phyloP scores from a whole-genome alignment of 2,329 filamentous ascomycete species.

The Macrophomina pseudophaseolina region DNA sequence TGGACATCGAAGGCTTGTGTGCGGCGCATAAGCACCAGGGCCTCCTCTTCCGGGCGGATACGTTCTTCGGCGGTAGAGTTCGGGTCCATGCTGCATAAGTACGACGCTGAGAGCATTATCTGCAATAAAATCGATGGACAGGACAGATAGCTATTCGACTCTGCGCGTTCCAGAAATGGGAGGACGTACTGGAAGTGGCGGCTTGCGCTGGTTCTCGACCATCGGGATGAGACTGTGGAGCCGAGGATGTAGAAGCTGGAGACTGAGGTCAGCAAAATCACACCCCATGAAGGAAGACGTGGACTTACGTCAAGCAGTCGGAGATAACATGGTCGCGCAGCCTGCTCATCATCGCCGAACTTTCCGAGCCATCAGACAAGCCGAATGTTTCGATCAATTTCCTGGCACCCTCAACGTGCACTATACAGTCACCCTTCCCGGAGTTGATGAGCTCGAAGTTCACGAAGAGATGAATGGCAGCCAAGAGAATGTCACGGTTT shows the following conservation, averaged over 20 bases:
- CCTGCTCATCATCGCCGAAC: neutral
- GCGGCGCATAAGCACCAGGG: conserved; percentile 34
- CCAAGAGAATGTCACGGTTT: conserved; percentile 50
- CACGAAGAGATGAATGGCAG: conserved; percentile 55
- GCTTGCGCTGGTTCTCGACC: conserved; percentile 32
- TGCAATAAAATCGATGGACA: conserved; percentile 42
- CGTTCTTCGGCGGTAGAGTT: conserved; percentile 23
- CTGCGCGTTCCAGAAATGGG: conserved; percentile 44
- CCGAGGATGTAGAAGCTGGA: conserved; percentile 17
- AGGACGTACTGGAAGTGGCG: conserved; percentile 11
- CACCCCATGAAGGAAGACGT: too few relatives aligned
- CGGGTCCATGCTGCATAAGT: conserved; percentile 34
- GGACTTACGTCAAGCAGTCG: conserved; percentile 3
- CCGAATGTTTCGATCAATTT: conserved; percentile 50
- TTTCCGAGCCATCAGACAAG: conserved; percentile 18
- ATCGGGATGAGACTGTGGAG: conserved; percentile 6
- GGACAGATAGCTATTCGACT: conserved; percentile 48
- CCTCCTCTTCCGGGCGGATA: conserved; percentile 32
- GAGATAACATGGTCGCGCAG: conserved; percentile 14
- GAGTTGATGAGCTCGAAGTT: conserved; percentile 58
- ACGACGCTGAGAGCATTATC: conserved; percentile 44
- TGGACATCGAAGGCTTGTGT: conserved; percentile 40
- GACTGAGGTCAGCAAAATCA: neutral
- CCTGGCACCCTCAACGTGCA: conserved; percentile 58
- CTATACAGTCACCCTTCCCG: conserved; percentile 57